These are phyloP conservation scores for Irpex sp. DNA, from an alignment of 1,284 basidiomycete genomes.

Conservation along the genomic window DNA sequence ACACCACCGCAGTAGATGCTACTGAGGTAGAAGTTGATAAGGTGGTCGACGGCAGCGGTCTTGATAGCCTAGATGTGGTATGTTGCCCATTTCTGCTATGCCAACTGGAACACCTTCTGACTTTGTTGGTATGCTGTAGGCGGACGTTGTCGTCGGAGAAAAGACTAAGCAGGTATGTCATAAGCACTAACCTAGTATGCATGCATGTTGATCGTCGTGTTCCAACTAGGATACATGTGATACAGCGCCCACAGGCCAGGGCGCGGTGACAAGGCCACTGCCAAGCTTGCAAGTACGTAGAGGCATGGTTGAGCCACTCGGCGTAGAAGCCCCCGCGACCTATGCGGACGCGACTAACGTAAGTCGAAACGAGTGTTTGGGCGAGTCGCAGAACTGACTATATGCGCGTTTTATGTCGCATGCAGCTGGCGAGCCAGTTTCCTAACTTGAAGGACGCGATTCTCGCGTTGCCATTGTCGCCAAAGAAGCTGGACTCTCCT, in stretches of 20 bases:
- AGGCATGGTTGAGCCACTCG: constrained; percentile 14
- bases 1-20: not conserved
- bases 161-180: too few species aligned
- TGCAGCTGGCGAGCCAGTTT: constrained; percentile 16
- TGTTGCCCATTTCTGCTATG: too few species aligned
- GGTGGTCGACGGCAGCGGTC: constrained; percentile 1
- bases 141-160: too few species aligned
- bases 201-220: too few species aligned
- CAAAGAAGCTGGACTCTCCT: constrained; percentile 1
- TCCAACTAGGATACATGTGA: too few species aligned
- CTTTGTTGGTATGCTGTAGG: too few species aligned
- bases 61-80: not conserved
- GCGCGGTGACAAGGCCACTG: not conserved
- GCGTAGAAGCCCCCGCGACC: constrained; percentile 18
- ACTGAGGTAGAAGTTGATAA: not conserved
- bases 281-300: constrained; percentile 10
- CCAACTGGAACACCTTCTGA: too few species aligned
- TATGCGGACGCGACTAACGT: constrained; percentile 27
- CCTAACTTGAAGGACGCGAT: constrained; percentile 15
- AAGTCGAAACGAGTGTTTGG: constrained; percentile 6
- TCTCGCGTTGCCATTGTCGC: constrained; percentile 16
- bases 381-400: not conserved
- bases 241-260: too few species aligned
- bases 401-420: not conserved
- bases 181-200: too few species aligned